phyloP scores from a whole-genome alignment of 129 eudicot genomes.

The Artemisia tridentata region DNA sequence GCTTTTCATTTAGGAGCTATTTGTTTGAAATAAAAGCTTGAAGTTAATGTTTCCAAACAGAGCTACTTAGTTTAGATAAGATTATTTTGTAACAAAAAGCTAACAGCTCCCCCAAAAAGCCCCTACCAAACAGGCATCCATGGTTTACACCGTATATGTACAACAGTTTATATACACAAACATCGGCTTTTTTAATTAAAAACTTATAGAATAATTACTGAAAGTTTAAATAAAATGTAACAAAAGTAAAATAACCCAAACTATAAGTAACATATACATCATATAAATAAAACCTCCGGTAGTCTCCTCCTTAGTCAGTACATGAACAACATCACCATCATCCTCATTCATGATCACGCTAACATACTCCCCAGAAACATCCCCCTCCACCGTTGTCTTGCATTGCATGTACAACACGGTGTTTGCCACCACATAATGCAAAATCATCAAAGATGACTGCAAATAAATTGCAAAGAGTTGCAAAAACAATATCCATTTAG shows the following conservation, averaged over 20 bases:
- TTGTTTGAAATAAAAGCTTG: too few relatives aligned
- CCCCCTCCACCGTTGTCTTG: slow-evolving; percentile 46
- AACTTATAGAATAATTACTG: not conserved
- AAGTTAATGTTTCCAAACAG: too few relatives aligned
- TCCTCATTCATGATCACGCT: slow-evolving; percentile 56
- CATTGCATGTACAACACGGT: slow-evolving; percentile 69
- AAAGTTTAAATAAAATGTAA: not conserved
- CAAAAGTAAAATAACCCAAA: not conserved
- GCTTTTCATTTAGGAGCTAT: too few relatives aligned
- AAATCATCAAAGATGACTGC: slow-evolving; percentile 15
- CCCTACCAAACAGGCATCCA: too few relatives aligned
- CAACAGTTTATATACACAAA: too few relatives aligned
- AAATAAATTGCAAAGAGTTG: slow-evolving; percentile 34
- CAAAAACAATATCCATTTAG: slow-evolving; percentile 21
- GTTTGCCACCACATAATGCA: slow-evolving; percentile 37
- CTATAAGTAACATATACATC: not conserved
- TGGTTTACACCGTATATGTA: too few relatives aligned
- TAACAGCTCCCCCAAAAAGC: too few relatives aligned
- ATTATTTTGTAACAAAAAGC: too few relatives aligned
- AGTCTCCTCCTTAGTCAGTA: slow-evolving; percentile 10
- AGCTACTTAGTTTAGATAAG: too few relatives aligned
- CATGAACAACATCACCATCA: slow-evolving; percentile 43
- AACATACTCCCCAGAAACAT: slow-evolving; percentile 54
- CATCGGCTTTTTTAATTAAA: not conserved
- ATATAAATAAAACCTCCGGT: slow-evolving; percentile 8